These are phyloP conservation scores for Leptographium wingfieldii DNA, from an alignment of 2,329 filamentous ascomycete species.

Conservation along the genomic window DNA sequence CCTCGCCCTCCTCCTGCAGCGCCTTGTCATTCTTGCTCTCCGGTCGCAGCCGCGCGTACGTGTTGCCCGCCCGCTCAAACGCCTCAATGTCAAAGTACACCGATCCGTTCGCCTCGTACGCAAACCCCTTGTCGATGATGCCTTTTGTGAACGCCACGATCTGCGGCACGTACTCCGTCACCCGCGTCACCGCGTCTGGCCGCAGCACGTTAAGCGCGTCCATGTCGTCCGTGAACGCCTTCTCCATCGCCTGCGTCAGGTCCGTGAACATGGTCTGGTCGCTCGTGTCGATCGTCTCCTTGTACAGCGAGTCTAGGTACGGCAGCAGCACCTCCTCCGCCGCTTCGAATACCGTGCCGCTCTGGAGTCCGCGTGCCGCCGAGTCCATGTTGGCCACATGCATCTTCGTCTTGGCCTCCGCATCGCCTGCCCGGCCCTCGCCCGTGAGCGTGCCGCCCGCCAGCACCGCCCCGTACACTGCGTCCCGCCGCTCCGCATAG, in stretches of 20 bases:
- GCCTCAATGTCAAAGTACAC: conserved; percentile 62
- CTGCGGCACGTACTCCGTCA: conserved; percentile 55
- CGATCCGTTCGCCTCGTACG: conserved; percentile 49
- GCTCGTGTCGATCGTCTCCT: conserved; percentile 41
- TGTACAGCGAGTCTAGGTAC: conserved; percentile 48
- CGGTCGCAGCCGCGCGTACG: conserved; percentile 57
- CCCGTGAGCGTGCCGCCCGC: conserved; percentile 12
- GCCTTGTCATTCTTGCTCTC: conserved; percentile 54
- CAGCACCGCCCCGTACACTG: conserved; percentile 14
- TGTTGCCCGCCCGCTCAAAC: conserved; percentile 51
- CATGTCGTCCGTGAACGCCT: conserved; percentile 58
- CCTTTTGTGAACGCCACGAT: conserved; percentile 49
- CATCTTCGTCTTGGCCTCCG: conserved; percentile 16
- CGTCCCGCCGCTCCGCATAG: conserved; percentile 11
- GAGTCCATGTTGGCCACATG: conserved; percentile 15
- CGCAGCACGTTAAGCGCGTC: conserved; percentile 50
- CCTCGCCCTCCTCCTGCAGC: conserved; percentile 55
- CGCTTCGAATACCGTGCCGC: conserved; percentile 37
- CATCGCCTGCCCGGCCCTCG: conserved; percentile 14
- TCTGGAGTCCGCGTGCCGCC: conserved; percentile 13
- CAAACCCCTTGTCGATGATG: conserved; percentile 54
- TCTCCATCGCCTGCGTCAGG: conserved; percentile 52
- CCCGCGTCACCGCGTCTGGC: conserved; percentile 51
- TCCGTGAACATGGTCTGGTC: conserved; percentile 56
- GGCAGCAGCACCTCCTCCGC: conserved; percentile 51